Conservation (phyloP, 2,329 filamentous ascomycete genomes). For the Phoma herbarum region DNA sequence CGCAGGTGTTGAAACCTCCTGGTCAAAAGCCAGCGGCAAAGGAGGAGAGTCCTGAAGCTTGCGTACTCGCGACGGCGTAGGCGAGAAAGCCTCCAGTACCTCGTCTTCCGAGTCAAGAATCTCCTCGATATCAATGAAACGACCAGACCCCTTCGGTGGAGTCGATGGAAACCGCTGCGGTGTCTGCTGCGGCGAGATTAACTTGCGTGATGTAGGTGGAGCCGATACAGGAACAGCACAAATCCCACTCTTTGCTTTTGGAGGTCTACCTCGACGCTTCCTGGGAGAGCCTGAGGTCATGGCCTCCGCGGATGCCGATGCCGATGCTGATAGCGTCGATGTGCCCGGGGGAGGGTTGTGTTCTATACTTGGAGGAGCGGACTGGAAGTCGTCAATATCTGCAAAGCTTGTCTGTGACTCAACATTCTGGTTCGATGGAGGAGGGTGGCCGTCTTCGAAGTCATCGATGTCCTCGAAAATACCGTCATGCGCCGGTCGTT, state of each 20-base stretch:
- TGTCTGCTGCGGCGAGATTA: background rate
- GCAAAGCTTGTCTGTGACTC: conserved; percentile 31
- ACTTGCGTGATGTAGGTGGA: conserved; percentile 12
- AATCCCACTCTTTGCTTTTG: conserved; percentile 28
- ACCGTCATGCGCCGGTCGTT: background rate
- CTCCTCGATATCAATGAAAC: conserved; percentile 50
- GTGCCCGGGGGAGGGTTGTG: conserved; percentile 7
- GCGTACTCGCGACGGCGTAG: conserved; percentile 45
- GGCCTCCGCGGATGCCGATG: background rate
- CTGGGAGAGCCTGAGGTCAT: conserved; percentile 23
- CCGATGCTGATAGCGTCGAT: conserved; percentile 11
- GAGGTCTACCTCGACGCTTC: conserved; percentile 33
- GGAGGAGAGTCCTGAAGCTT: conserved; percentile 29
- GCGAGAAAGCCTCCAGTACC: conserved; percentile 37
- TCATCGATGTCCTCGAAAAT: conserved; percentile 40
- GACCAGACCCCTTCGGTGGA: conserved; percentile 30
- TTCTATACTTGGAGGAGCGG: conserved; percentile 21
- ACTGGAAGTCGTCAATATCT: conserved; percentile 42
- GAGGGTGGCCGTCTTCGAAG: conserved; percentile 33
- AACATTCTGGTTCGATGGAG: conserved; percentile 40
- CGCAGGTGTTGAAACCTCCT: background rate
- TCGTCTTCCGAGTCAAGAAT: conserved; percentile 54
- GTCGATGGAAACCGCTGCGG: conserved; percentile 8
- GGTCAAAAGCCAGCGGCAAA: conserved; percentile 25
- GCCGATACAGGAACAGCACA: conserved; percentile 12